Evolutionary conservation across 2,329 filamentous ascomycete species (phyloP).

Genomic region (Xylaria sp.): DNA sequence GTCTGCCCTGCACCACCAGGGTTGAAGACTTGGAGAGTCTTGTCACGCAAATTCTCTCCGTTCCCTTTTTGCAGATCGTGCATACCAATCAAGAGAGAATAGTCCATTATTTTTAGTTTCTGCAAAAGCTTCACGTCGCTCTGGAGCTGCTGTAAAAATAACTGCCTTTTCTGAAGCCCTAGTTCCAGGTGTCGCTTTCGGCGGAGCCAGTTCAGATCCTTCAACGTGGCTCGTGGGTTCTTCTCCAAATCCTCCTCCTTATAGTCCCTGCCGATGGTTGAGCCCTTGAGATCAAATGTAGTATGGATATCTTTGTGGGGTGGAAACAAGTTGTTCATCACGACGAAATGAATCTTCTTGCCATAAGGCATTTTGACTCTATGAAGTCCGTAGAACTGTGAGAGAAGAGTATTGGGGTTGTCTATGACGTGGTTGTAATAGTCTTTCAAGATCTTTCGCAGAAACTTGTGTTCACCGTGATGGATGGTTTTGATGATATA

Average conservation of each 20-base stretch:
- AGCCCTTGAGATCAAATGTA: slow-evolving; percentile 97
- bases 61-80: slow-evolving; percentile 92
- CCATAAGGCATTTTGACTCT: slow-evolving; percentile 98
- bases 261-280: slow-evolving; percentile 92
- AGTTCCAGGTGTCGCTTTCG: slow-evolving; percentile 87
- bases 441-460: slow-evolving; percentile 84
- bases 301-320: slow-evolving; percentile 97
- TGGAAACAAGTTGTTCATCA: slow-evolving; percentile 99
- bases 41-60: slow-evolving; percentile 89
- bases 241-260: slow-evolving; percentile 85
- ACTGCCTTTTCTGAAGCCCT: slow-evolving; percentile 84
- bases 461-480: slow-evolving; percentile 89
- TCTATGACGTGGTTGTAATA: slow-evolving; percentile 93
- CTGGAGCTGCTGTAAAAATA: slow-evolving; percentile 90
- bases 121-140: slow-evolving; percentile 88
- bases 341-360: slow-evolving; percentile 98
- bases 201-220: slow-evolving; percentile 96
- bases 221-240: slow-evolving; percentile 92
- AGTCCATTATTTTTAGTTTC: slow-evolving; percentile 96
- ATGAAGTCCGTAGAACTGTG: slow-evolving; percentile 97
- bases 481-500: slow-evolving; percentile 99
- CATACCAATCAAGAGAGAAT: slow-evolving; percentile 92
- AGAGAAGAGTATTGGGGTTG: slow-evolving; percentile 96
- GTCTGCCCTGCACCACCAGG: slow-evolving; percentile 74
- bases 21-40: slow-evolving; percentile 93